Evolutionary conservation across 345 rosid genomes (phyloP), one percentile per base, ranked within the genome.

Genomic region (Tarenaya hassleriana): DNA sequence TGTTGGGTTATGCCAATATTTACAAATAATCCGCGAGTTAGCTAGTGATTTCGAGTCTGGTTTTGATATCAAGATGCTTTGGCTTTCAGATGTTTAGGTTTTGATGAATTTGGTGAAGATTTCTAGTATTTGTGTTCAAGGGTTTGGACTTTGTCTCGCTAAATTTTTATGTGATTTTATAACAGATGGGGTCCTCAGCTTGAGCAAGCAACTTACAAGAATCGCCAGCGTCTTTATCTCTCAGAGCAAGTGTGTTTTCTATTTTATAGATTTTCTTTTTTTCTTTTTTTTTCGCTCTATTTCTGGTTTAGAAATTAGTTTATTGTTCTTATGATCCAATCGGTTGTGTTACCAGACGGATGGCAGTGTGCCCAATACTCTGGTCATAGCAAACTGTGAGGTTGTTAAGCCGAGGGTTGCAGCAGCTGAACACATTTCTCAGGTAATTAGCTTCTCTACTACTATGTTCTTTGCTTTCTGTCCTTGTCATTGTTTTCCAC

Each of bases 111-210:
- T n/a, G n/a, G n/a, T n/a, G n/a, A n/a, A n/a, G n/a, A n/a, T n/a
- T n/a, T n/a, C n/a, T n/a, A n/a, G n/a, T n/a, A n/a, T 19, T 46
- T 52, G 60, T 46, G 44, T 41, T n/a, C 38, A 58, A 31, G 52
- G 20, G 13, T 52, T 45, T 24, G 29, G 29, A 24, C 29, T 17
- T n/a, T 16, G 15, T 8, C 7, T 46, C 61, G 51, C 8, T 52
- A 12, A 10, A 55, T 47, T 34, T 17, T 61, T 63, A 17, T 35
- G 55, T 50, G 48, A n/a, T 16, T 63, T 20, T 61, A n/a, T 17
- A 9, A 43, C 70, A 83, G 95, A 58, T 86, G 95, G 95, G 95
- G 95, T n/a, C 88, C 91, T 0, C 95, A 80, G 77, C 84, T 86
- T 16, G 95, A 86, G 52, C 86, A 83, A 76, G 83, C 83, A 3